Percentiles rank a stretch among this genome's conserved stretches.
Evolutionary conservation across 805 yeast species (phyloP).

Genomic region (Jamesozyma lodderae): DNA sequence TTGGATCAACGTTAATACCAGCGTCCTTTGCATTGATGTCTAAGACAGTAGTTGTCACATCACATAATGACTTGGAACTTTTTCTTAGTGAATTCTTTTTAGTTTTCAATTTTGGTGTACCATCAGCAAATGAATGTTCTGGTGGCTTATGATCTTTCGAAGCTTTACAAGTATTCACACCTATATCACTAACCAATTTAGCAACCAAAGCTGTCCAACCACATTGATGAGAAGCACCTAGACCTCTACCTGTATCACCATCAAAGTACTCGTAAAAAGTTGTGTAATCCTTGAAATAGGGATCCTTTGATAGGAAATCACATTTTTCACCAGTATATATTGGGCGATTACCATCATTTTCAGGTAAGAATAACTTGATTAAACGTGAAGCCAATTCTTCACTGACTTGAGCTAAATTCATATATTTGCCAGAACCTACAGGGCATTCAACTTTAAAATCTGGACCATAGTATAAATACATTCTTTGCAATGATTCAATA

Average conservation of each 20-base stretch:
- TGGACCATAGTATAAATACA: constrained; percentile 81
- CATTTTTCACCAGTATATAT: constrained; percentile 61
- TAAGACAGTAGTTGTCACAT: constrained; percentile 53
- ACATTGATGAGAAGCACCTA: constrained; percentile 90
- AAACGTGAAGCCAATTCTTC: constrained; percentile 82
- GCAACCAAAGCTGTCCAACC: constrained; percentile 96
- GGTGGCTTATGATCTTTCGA: too few relatives aligned
- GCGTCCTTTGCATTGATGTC: constrained; percentile 57
- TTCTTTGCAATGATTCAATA: constrained; percentile 80
- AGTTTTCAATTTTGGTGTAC: constrained; percentile 8
- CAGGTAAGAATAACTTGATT: constrained; percentile 65
- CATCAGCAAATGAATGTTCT: too few relatives aligned
- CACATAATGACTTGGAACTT: constrained; percentile 59
- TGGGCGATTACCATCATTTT: constrained; percentile 58
- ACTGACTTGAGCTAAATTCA: constrained; percentile 82
- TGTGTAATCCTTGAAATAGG: constrained; percentile 62
- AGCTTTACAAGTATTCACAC: constrained; percentile 29
- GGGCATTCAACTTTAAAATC: constrained; percentile 83
- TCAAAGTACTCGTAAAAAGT: constrained; percentile 85
- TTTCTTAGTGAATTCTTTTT: constrained; percentile 45
- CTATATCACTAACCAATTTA: constrained; percentile 84
- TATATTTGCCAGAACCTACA: constrained; percentile 63
- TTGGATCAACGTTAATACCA: constrained; percentile 6
- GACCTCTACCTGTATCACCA: constrained; percentile 89
- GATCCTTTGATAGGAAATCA: constrained; percentile 53